phyloP scores from a whole-genome alignment of 2,329 filamentous ascomycete genomes.

The Claviceps purpurea region DNA sequence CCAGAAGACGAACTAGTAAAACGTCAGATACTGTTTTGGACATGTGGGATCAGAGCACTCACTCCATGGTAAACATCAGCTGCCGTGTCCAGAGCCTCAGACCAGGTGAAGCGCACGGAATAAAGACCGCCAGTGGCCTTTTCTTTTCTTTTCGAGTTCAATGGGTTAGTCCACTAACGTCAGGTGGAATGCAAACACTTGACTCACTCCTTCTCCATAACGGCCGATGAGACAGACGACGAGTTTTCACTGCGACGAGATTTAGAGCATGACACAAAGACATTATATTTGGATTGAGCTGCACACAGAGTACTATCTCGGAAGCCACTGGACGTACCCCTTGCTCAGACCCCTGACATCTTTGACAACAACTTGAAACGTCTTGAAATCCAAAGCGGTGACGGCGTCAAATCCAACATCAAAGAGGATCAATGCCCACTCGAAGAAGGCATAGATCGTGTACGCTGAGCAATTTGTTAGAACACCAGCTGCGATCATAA shows the following conservation, averaged over 20 bases:
- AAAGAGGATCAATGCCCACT: conserved; percentile 89
- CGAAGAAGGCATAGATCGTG: conserved; percentile 94
- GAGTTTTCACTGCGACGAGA: conserved; percentile 30
- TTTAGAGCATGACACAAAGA: conserved; percentile 25
- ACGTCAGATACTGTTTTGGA: conserved; percentile 9
- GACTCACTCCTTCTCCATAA: conserved; percentile 63
- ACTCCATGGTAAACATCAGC: conserved; percentile 89
- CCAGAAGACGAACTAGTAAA: conserved; percentile 77
- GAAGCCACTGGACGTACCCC: conserved; percentile 98
- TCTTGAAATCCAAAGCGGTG: conserved; percentile 80
- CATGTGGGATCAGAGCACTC: conserved; percentile 21
- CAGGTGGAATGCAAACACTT: neutral
- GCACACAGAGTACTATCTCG: conserved; percentile 50
- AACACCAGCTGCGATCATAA: neutral
- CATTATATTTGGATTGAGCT: conserved; percentile 16
- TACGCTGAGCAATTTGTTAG: conserved; percentile 52
- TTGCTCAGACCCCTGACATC: conserved; percentile 84
- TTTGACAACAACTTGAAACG: conserved; percentile 76
- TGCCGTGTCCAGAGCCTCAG: conserved; percentile 62
- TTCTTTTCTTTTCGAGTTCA: conserved; percentile 46
- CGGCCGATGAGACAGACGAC: conserved; percentile 32
- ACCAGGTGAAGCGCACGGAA: conserved; percentile 57
- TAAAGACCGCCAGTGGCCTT: conserved; percentile 60
- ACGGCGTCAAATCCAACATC: conserved; percentile 95
- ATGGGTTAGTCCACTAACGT: neutral